Evolutionary conservation across 257 asterid species (phyloP), one percentile per base, ranked within the genome.

Genomic region (Ligustrum vulgare): DNA sequence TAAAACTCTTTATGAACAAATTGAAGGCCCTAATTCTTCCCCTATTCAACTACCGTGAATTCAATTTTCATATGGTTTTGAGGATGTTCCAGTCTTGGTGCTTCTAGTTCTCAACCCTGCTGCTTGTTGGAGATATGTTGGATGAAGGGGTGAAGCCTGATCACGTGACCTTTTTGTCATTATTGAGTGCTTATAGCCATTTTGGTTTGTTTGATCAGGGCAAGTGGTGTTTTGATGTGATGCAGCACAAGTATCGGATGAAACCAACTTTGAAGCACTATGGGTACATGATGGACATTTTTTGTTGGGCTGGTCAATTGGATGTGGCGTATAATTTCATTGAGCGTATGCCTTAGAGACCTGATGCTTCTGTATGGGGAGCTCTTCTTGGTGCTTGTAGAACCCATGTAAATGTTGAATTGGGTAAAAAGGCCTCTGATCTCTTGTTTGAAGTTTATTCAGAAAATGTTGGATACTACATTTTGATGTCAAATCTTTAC

Each of bases 181-280:
- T 73, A 39, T 77, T 81, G 66, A 77, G 77, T 34, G 81, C 84
- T 63, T 80, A 81, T 73, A 78, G 77, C 18, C 81, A 77, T 81
- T 81, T 81, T 18, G 81, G 81, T 58, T 70, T 81, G 63, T 81
- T 77, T 22, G 77, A 77, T 60, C 45, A 73, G 41, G 84, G 79
- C 4, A 67, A 68, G 10, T 35, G 65, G 76, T 68, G 68, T 23
- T 77, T 77, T 31, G 41, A 6, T 9, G 22, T 70, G 72, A 65
- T 77, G 65, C 79, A 49, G 18, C 72, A 80, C 15, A 77, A 43
- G 45, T 73, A 69, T 20, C 79, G 81, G 25, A 39, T 73, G 20
- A 75, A 67, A 37, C 74, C 84, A 13, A 75, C 71, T 73, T 78
- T 81, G 22, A 78, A 77, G 69, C 84, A 81, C 67, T 77, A 73